phyloP scores from a whole-genome alignment of 306 rosid genomes.

The Vigna trinervia region DNA sequence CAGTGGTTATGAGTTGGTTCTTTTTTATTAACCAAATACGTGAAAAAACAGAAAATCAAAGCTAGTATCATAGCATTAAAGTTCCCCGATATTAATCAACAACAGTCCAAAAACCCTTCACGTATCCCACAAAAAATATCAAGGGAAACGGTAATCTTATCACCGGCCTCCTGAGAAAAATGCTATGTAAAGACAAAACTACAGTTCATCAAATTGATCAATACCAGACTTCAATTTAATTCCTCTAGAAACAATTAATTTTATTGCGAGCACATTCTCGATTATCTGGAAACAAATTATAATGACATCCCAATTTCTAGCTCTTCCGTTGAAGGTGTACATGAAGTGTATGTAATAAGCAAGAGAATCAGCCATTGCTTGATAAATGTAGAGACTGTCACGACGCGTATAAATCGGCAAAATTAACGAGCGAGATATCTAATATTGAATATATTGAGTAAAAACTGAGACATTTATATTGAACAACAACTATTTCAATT shows the following conservation, averaged over 20 bases:
- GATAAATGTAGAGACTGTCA: neutral
- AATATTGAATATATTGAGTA: neutral
- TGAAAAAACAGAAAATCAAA: constrained; percentile 32
- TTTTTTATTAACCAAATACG: constrained; percentile 38
- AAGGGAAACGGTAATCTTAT: constrained; percentile 18
- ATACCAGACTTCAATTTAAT: neutral
- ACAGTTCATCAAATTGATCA: constrained; percentile 26
- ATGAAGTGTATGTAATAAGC: neutral
- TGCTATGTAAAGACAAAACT: constrained; percentile 34
- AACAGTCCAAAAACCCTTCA: constrained; percentile 27
- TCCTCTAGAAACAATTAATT: constrained; percentile 17
- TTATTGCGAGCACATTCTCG: neutral
- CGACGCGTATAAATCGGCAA: neutral
- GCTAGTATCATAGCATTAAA: constrained; percentile 9
- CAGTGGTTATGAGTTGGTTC: constrained; percentile 32
- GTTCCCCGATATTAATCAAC: constrained; percentile 4
- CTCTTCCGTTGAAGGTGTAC: neutral
- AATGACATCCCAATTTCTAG: neutral
- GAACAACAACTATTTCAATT: constrained; percentile 24
- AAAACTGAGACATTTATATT: neutral
- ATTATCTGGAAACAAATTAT: neutral
- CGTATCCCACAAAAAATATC: constrained; percentile 48
- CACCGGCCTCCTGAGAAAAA: constrained; percentile 19
- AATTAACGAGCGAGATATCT: neutral
- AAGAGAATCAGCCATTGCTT: neutral